Percentiles rank a stretch among this genome's conserved stretches.
Conservation (phyloP, 192 early-diverging fungal genomes). For the Bifiguratus adelaidae region DNA sequence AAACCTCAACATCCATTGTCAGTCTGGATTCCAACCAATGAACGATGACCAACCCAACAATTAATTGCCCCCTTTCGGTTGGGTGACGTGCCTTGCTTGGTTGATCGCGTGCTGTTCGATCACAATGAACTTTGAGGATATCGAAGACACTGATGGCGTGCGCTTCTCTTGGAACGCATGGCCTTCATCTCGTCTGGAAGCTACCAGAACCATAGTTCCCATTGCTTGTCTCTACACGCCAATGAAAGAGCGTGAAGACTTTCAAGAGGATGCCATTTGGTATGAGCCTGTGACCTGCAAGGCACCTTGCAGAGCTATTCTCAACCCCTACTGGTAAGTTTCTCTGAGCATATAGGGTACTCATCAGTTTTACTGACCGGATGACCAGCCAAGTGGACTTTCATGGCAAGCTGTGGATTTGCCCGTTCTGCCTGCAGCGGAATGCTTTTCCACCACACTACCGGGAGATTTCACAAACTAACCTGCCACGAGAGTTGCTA, state of each 20-base stretch:
- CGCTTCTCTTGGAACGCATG: slow-evolving; percentile 98
- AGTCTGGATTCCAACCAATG: no score
- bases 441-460: slow-evolving; percentile 98
- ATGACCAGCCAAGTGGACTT: slow-evolving; percentile 84
- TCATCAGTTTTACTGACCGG: background rate
- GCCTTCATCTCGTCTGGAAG: slow-evolving; percentile 87
- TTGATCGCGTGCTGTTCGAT: no score
- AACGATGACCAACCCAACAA: no score
- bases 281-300: slow-evolving; percentile 99
- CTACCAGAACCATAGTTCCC: slow-evolving; percentile 91
- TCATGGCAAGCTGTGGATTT: slow-evolving; percentile 94
- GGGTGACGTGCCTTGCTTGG: no score
- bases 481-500: slow-evolving; percentile 88
- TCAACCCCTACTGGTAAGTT: slow-evolving; percentile 94
- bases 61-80: no score
- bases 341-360: background rate
- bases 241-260: slow-evolving; percentile 82
- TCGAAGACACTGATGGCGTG: slow-evolving; percentile 92
- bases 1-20: no score
- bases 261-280: slow-evolving; percentile 60
- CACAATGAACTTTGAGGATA: slow-evolving; percentile 73
- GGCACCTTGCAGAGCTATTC: slow-evolving; percentile 85
- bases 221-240: slow-evolving; percentile 90
- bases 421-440: slow-evolving; percentile 95
- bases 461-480: slow-evolving; percentile 84